Percentiles rank a stretch among this genome's conserved stretches.
phyloP scores from a whole-genome alignment of 225 moss, liverwort and hornwort species.

The Bryoerythrophyllum caledonicum region DNA sequence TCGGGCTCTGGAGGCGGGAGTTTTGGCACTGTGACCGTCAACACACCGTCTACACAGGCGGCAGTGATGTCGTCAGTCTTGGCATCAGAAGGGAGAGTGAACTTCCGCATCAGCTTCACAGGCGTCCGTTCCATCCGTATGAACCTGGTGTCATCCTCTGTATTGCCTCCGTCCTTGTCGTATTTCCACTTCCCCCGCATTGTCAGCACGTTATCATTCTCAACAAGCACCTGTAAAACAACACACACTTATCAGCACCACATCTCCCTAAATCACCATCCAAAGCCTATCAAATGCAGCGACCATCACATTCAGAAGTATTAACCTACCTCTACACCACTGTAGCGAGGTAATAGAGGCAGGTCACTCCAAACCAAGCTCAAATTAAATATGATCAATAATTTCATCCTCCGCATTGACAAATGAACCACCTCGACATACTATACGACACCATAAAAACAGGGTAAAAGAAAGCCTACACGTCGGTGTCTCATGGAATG shows the following conservation, averaged over 20 bases:
- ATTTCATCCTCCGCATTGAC: too few relatives aligned
- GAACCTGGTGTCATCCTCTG: constrained; percentile 27
- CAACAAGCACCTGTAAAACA: constrained; percentile 44
- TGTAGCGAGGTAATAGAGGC: neutral
- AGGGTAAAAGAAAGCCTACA: neutral
- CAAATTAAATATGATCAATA: too few relatives aligned
- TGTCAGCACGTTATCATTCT: constrained; percentile 54
- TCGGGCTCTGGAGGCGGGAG: constrained; percentile 31
- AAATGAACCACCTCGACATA: too few relatives aligned
- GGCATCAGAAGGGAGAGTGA: constrained; percentile 42
- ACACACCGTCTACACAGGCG: constrained; percentile 42
- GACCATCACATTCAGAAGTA: neutral
- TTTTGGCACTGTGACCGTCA: constrained; percentile 52
- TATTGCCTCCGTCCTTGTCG: constrained; percentile 27
- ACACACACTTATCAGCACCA: neutral
- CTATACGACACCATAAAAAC: neutral
- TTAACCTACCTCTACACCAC: neutral
- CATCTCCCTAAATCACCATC: neutral
- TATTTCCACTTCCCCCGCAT: constrained; percentile 32
- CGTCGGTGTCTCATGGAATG: neutral
- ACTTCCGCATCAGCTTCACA: constrained; percentile 49
- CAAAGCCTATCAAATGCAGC: neutral
- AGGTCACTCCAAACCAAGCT: too few relatives aligned
- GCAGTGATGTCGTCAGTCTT: constrained; percentile 37
- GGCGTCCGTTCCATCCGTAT: constrained; percentile 44